Evolutionary conservation across 176 grass and related monocot genomes (phyloP).

Genomic region (Carex parvula): DNA sequence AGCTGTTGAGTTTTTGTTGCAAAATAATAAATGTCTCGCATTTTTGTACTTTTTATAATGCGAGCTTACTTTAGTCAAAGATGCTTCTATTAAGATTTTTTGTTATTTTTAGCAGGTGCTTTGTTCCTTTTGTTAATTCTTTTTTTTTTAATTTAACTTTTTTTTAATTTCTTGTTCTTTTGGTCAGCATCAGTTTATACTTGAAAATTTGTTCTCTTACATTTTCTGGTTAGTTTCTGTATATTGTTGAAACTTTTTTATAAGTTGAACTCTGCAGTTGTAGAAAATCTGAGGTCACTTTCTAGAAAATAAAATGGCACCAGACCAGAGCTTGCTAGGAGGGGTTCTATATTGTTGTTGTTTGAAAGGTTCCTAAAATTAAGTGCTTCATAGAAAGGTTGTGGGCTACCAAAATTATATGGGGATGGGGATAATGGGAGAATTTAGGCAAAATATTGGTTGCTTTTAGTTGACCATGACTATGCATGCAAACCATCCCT

Average conservation of each 20-base stretch:
- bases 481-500: slow-evolving; percentile 21
- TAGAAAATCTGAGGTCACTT: neutral
- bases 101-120: neutral
- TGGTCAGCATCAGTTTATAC: neutral
- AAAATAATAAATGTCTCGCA: neutral
- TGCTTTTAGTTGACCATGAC: slow-evolving; percentile 43
- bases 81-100: neutral
- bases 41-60: slow-evolving; percentile 1
- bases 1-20: slow-evolving; percentile 2
- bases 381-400: slow-evolving; percentile 44
- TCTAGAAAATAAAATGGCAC: neutral
- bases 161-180: neutral
- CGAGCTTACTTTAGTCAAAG: neutral
- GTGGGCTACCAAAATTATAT: slow-evolving; percentile 59
- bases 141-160: neutral
- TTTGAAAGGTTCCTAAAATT: slow-evolving; percentile 1
- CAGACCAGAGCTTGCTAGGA: neutral
- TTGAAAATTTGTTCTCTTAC: neutral
- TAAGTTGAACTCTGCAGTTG: neutral
- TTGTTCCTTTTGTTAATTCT: neutral
- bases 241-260: neutral
- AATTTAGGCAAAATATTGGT: slow-evolving; percentile 70
- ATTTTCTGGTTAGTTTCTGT: neutral
- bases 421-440: slow-evolving; percentile 6
- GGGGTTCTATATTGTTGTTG: neutral